A percentile compares a stretch with the other conserved stretches of the same genome.
Conservation (phyloP, 768 basidiomycete genomes). For the Boletus patriciae region DNA sequence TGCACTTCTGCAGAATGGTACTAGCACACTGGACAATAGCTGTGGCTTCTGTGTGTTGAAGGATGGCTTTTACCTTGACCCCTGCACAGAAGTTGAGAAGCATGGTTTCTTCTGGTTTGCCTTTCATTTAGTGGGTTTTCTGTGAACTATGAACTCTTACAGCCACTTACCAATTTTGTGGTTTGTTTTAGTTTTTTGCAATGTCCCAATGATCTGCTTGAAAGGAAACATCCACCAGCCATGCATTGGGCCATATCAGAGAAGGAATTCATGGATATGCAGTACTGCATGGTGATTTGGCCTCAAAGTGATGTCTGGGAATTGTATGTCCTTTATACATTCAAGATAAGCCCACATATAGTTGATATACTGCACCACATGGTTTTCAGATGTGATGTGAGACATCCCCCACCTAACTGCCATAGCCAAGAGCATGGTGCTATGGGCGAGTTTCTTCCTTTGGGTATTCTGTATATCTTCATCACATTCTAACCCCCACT, state of each 20-base stretch:
- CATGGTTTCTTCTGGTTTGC: slow-evolving; percentile 9
- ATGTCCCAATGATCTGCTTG: slow-evolving; percentile 26
- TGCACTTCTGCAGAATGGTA: background rate
- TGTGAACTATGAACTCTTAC: too few relatives aligned
- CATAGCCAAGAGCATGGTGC: slow-evolving; percentile 25
- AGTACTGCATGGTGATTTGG: slow-evolving; percentile 37
- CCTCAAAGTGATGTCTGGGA: slow-evolving; percentile 14
- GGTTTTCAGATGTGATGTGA: slow-evolving; percentile 15
- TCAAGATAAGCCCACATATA: slow-evolving; percentile 30
- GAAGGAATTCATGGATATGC: slow-evolving; percentile 30
- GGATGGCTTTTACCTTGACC: background rate
- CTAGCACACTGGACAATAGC: background rate
- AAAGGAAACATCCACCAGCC: slow-evolving; percentile 39
- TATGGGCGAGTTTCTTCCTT: slow-evolving; percentile 18
- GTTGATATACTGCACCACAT: slow-evolving; percentile 14
- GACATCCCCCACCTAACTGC: slow-evolving; percentile 14
- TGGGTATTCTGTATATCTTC: background rate
- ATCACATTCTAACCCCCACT: slow-evolving; percentile 20
- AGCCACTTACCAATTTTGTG: background rate
- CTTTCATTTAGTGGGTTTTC: background rate
- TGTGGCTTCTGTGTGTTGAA: background rate
- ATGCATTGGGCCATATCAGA: slow-evolving; percentile 33
- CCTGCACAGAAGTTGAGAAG: background rate
- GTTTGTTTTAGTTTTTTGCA: slow-evolving; percentile 22
- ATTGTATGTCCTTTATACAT: slow-evolving; percentile 17